Evolutionary conservation across 75 land plant species (phyloP).

Genomic region (Cupressus sempervirens): DNA sequence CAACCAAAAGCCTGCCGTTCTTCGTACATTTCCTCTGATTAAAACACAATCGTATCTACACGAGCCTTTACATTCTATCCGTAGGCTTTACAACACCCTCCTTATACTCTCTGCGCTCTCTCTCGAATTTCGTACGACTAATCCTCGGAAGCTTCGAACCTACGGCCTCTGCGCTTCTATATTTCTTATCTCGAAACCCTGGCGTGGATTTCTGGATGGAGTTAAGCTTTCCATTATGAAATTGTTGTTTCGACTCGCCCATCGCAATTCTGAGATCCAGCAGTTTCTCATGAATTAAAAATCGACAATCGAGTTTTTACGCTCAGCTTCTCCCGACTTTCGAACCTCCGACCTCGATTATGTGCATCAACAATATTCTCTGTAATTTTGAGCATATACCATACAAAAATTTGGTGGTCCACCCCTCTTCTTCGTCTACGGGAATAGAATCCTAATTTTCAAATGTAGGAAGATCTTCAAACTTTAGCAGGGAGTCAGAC

Average conservation of each 20-base stretch:
- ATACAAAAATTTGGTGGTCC: too few relatives aligned
- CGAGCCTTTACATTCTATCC: neutral
- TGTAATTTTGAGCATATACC: neutral
- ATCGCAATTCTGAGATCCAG: neutral
- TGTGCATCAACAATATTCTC: neutral
- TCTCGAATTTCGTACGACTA: slow-evolving; percentile 5
- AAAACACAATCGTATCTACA: neutral
- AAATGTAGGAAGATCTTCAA: too few relatives aligned
- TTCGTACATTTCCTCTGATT: neutral
- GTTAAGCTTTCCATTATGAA: neutral
- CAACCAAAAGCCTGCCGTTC: neutral
- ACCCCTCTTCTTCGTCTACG: too few relatives aligned
- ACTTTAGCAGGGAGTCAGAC: too few relatives aligned
- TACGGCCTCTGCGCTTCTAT: neutral
- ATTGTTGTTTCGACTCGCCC: neutral
- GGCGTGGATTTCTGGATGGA: neutral
- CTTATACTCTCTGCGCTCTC: neutral
- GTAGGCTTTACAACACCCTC: slow-evolving; percentile 9
- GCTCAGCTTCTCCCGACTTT: neutral
- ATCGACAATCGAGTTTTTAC: neutral
- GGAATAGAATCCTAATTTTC: too few relatives aligned
- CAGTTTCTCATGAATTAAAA: neutral
- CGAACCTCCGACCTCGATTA: slow-evolving; percentile 5
- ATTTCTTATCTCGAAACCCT: neutral
- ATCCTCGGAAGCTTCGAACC: neutral